phyloP scores from a whole-genome alignment of 179 eudicot species.

The Drosera spatulata region DNA sequence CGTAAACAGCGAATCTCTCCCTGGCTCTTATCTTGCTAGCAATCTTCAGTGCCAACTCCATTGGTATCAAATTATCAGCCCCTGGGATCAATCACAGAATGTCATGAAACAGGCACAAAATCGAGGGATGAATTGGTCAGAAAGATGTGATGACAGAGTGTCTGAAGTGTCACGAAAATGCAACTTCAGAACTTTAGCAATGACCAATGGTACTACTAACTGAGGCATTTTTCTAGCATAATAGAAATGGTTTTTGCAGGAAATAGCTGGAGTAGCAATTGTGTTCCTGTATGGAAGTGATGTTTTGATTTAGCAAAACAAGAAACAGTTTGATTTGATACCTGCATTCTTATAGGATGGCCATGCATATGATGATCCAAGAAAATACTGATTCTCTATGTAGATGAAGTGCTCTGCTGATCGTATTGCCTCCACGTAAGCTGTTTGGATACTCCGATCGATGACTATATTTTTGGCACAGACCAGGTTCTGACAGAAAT shows the following conservation, averaged over 20 bases:
- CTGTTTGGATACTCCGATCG: slow-evolving; percentile 70
- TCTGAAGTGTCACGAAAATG: too few species aligned
- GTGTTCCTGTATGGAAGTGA: too few species aligned
- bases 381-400: slow-evolving; percentile 74
- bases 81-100: slow-evolving; percentile 20
- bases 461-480: slow-evolving; percentile 57
- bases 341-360: slow-evolving; percentile 60
- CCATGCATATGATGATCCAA: slow-evolving; percentile 81
- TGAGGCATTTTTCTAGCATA: too few species aligned
- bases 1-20: slow-evolving; percentile 31
- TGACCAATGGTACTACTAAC: too few species aligned
- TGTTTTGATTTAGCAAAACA: too few species aligned
- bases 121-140: not conserved
- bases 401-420: slow-evolving; percentile 70
- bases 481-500: slow-evolving; percentile 52
- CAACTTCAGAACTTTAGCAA: too few species aligned
- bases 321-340: slow-evolving; percentile 2
- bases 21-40: too few species aligned
- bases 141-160: too few species aligned
- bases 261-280: too few species aligned
- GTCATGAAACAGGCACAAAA: not conserved
- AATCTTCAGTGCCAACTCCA: slow-evolving; percentile 55
- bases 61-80: slow-evolving; percentile 68
- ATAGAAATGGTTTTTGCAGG: too few species aligned
- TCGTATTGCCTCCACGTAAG: slow-evolving; percentile 68